A percentile compares a stretch with the other conserved stretches of the same genome.
Evolutionary conservation across 2,329 filamentous ascomycete species (phyloP).

Genomic region (Shiraia bambusicola): DNA sequence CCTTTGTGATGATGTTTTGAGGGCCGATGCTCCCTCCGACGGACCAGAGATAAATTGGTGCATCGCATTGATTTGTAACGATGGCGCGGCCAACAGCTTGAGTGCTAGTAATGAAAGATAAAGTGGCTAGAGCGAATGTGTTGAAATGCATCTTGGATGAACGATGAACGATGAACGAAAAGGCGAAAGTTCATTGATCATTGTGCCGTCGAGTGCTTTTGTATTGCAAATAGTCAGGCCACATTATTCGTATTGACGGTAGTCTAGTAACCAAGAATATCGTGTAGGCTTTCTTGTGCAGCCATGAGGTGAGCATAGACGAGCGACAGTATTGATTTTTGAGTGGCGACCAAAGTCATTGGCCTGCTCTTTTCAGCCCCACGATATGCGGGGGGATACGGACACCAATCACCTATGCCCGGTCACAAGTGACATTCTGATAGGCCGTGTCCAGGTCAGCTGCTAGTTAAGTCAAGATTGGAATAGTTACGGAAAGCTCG

Average conservation of each 20-base stretch:
- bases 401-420: conserved; percentile 8
- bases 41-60: conserved; percentile 33
- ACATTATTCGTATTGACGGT: background rate
- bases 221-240: background rate
- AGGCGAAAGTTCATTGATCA: background rate
- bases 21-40: conserved; percentile 23
- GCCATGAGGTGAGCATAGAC: conserved; percentile 4
- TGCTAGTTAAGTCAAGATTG: background rate
- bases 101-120: conserved; percentile 9
- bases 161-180: conserved; percentile 4
- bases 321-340: conserved; percentile 9
- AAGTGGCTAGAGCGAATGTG: conserved; percentile 8
- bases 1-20: conserved; percentile 18
- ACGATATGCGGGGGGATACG: conserved; percentile 10
- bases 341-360: conserved; percentile 14
- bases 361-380: conserved; percentile 16
- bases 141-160: conserved; percentile 15
- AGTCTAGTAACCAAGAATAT: background rate
- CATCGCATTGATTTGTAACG: conserved; percentile 35
- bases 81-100: conserved; percentile 33
- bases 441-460: conserved; percentile 1
- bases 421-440: background rate
- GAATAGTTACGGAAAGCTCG: background rate
- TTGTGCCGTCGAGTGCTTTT: background rate
- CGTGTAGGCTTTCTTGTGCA: conserved; percentile 2